These are phyloP conservation scores for Ceratonia siliqua DNA, from an alignment of 306 rosid species.

Conservation along the genomic window DNA sequence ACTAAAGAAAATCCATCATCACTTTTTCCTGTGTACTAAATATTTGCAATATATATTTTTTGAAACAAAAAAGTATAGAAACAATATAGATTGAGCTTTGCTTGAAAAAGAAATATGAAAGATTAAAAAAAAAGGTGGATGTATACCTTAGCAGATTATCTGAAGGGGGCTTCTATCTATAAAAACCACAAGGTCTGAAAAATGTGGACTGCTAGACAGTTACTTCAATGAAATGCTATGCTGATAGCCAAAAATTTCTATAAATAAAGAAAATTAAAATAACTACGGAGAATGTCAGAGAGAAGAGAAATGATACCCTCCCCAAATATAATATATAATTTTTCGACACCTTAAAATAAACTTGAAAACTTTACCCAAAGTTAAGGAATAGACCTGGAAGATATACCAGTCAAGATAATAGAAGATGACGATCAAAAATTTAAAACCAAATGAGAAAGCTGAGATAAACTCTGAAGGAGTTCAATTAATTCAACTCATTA, in stretches of 20 bases:
- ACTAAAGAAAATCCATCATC: not conserved
- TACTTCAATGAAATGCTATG: conserved; percentile 9
- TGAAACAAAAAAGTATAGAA: not conserved
- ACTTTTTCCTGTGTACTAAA: not conserved
- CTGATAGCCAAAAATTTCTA: not conserved
- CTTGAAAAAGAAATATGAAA: conserved; percentile 20
- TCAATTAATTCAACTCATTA: not conserved
- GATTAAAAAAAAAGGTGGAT: not conserved
- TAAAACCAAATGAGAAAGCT: not conserved
- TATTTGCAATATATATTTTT: not conserved
- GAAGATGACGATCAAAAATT: not conserved
- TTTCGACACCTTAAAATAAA: not conserved
- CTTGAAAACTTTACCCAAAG: not conserved
- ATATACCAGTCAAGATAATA: conserved; percentile 4
- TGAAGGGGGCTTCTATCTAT: not conserved
- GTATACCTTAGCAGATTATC: conserved; percentile 24
- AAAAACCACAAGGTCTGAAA: conserved; percentile 16
- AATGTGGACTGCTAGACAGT: conserved; percentile 7
- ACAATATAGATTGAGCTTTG: not conserved
- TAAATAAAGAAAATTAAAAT: conserved; percentile 2
- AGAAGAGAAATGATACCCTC: not conserved
- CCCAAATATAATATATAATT: not conserved
- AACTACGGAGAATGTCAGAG: not conserved
- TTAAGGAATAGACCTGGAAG: not conserved
- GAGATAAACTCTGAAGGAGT: not conserved